Conservation (phyloP, 345 rosid genomes). For the Corchorus olitorius region DNA sequence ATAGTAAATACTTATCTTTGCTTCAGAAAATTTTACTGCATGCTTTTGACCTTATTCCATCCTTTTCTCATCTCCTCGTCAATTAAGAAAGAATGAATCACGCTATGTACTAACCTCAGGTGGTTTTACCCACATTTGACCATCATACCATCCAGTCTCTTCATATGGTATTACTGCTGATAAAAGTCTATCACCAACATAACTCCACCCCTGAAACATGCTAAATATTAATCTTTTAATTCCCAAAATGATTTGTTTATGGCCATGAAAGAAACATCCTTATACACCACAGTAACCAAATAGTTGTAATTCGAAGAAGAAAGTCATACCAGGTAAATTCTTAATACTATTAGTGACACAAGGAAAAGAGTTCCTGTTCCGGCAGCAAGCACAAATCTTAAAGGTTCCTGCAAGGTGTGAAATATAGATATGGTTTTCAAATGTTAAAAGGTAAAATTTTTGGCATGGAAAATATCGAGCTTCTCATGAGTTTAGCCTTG, state of each 20-base stretch:
- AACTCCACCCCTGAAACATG: conserved; percentile 87
- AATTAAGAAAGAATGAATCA: not conserved
- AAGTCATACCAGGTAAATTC: conserved; percentile 79
- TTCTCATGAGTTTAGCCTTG: not conserved
- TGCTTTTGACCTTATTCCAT: not conserved
- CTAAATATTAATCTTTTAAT: not conserved
- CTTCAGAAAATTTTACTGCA: not conserved
- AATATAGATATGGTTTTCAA: not conserved
- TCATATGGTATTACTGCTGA: conserved; percentile 94
- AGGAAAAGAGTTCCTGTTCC: conserved; percentile 92
- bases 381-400: conserved; percentile 83
- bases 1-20: too few relatives aligned
- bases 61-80: not conserved
- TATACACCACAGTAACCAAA: not conserved
- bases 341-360: conserved; percentile 71
- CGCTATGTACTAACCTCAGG: conserved; percentile 65
- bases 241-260: not conserved
- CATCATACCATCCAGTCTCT: conserved; percentile 99
- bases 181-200: conserved; percentile 90
- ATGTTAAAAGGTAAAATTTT: not conserved
- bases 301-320: not conserved
- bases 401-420: conserved; percentile 68
- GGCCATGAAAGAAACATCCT: not conserved
- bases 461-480: not conserved
- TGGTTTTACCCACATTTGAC: conserved; percentile 98